Evolutionary conservation across 257 asterid genomes (phyloP).

Genomic region (Solanum tarijense): DNA sequence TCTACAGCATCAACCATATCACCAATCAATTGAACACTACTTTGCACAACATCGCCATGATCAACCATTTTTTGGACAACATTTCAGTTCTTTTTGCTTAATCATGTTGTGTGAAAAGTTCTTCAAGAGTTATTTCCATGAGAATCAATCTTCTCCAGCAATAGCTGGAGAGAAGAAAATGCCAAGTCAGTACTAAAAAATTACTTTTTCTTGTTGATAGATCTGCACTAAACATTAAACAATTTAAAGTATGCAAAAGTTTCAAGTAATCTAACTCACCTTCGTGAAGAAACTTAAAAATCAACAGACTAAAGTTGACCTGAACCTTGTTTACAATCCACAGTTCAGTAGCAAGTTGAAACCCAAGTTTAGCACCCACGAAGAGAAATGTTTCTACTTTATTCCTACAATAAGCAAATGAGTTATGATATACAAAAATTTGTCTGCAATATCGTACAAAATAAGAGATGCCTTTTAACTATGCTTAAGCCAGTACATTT

Average conservation of each 20-base stretch:
- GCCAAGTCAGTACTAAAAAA: neutral
- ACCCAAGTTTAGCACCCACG: neutral
- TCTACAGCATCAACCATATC: conserved; percentile 34
- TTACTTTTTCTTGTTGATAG: neutral
- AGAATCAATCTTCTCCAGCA: neutral
- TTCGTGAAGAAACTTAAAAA: neutral
- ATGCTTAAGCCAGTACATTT: neutral
- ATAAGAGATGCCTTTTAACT: neutral
- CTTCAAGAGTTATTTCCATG: neutral
- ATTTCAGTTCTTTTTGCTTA: conserved; percentile 1
- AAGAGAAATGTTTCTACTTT: neutral
- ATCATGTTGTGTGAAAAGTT: neutral
- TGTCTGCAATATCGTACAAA: neutral
- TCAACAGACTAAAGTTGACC: neutral
- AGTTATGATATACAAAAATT: neutral
- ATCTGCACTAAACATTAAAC: neutral
- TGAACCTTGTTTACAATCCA: neutral
- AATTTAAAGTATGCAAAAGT: neutral
- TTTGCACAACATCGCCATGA: conserved; percentile 30
- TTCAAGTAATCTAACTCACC: neutral
- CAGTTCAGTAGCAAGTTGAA: neutral
- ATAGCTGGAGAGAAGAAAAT: neutral
- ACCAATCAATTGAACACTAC: conserved; percentile 25
- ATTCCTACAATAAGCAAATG: neutral
- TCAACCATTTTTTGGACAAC: conserved; percentile 39